A percentile compares a stretch with the other conserved stretches of the same genome.
Evolutionary conservation across 441 rosid species (phyloP).

Genomic region (Sinapis alba): DNA sequence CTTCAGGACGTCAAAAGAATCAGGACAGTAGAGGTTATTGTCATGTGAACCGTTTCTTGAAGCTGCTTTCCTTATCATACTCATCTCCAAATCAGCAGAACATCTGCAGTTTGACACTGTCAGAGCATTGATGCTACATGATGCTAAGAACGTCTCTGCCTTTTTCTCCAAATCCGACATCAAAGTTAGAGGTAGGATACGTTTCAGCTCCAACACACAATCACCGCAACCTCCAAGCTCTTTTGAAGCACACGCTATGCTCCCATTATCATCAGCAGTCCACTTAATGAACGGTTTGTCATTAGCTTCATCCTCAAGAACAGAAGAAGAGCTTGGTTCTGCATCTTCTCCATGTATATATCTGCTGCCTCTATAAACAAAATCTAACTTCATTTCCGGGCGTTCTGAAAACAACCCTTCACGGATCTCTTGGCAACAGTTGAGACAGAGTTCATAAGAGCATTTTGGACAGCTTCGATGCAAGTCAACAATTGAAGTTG

Average conservation of each 20-base stretch:
- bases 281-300: conserved; percentile 42
- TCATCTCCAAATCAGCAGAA: conserved; percentile 27
- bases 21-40: conserved; percentile 67
- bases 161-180: conserved; percentile 52
- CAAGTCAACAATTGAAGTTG: conserved; percentile 84
- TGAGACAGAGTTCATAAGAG: conserved; percentile 77
- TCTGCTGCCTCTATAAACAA: conserved; percentile 51
- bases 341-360: conserved; percentile 86
- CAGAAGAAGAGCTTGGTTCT: conserved; percentile 28
- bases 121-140: not conserved
- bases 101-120: conserved; percentile 26
- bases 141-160: conserved; percentile 44
- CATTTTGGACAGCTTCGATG: conserved; percentile 85
- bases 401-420: conserved; percentile 48
- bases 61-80: conserved; percentile 49
- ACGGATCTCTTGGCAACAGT: conserved; percentile 82
- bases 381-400: conserved; percentile 47
- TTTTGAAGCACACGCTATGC: conserved; percentile 65
- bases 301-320: conserved; percentile 23
- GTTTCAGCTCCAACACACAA: conserved; percentile 64
- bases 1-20: conserved; percentile 45
- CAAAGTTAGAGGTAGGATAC: conserved; percentile 61
- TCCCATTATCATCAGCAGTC: conserved; percentile 59
- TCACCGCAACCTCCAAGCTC: conserved; percentile 82
- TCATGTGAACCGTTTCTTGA: conserved; percentile 57